Base-by-base conservation (phyloP, 1,284 basidiomycete species). In the Trametes hirsuta region DNA sequence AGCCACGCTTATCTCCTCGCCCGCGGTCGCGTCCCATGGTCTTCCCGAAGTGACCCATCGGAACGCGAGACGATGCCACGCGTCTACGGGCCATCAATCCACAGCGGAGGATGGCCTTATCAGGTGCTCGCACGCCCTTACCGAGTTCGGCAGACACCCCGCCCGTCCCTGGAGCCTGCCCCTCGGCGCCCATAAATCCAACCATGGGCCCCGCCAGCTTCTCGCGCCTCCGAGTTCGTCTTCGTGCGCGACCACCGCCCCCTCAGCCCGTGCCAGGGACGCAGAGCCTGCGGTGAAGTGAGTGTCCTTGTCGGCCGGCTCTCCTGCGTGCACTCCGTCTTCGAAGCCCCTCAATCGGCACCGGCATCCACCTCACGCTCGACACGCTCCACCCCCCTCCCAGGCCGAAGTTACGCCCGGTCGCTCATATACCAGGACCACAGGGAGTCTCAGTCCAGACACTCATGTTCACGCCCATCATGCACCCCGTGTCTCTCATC, bases 21-120 rank as follows among this genome's bases (percentile, higher is more conserved):
- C 30, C 30, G 30, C 8, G 30, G 30, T 5, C 30, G 30, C 30
- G 8, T 30, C 30, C 30, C 30, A 30, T 30, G 30, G 30, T 8
- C 30, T 30, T 30, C 30, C 30, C 5, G 30, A 30, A 30, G 30
- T 5, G 30, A 30, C 30, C 8, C 3, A 34, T n/a, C 9, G 24
- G n/a, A 30, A 22, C 22, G 24, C 45, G 36, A 36, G 30, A 6
- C 34, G 42, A 14, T 45, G 48, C 48, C 55, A 57, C 55, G 55
- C 47, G 55, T 24, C 34, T 57, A 57, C 55, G 48, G 48, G 48
- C 30, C 55, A 57, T 57, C 47, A 57, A 37, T 46, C 34, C 22
- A 30, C 30, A 30, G 30, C 30, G 30, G 8, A 30, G 30, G 30
- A 30, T n/a, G 22, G 25, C 55, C 55, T 57, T 57, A 57, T 57